phyloP scores from a whole-genome alignment of 139 green algal species.

The Raphidocelis subcapitata region DNA sequence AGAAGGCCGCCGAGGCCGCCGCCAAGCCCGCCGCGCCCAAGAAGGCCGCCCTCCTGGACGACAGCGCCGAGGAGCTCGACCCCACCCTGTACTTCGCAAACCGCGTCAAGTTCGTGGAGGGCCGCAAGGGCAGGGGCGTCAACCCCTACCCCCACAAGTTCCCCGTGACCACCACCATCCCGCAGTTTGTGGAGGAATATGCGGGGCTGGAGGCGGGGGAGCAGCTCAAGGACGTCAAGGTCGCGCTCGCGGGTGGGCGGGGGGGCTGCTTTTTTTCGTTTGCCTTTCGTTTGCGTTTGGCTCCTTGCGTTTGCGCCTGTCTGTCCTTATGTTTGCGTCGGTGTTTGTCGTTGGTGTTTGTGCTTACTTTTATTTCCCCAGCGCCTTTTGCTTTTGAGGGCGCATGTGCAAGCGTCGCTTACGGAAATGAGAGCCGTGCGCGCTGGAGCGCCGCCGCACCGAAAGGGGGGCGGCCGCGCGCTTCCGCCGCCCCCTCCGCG shows the following conservation, averaged over 20 bases:
- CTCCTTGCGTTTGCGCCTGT: neutral
- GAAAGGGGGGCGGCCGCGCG: too few species aligned
- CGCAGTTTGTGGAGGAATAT: slow-evolving; percentile 85
- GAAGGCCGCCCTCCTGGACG: slow-evolving; percentile 66
- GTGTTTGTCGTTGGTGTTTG: too few species aligned
- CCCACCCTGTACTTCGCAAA: slow-evolving; percentile 93
- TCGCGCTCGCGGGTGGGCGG: slow-evolving; percentile 60
- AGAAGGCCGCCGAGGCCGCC: slow-evolving; percentile 64
- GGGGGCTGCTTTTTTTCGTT: too few species aligned
- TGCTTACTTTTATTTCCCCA: too few species aligned
- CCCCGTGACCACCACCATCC: slow-evolving; percentile 70
- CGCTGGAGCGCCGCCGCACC: too few species aligned
- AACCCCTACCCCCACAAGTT: slow-evolving; percentile 99
- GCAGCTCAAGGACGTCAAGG: slow-evolving; percentile 55
- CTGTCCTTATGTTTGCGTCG: too few species aligned
- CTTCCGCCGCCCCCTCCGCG: too few species aligned
- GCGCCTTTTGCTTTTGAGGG: too few species aligned
- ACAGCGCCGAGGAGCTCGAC: slow-evolving; percentile 72
- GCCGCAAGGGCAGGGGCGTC: slow-evolving; percentile 73
- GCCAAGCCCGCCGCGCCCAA: slow-evolving; percentile 33
- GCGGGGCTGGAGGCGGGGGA: slow-evolving; percentile 55
- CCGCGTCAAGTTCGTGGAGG: slow-evolving; percentile 66
- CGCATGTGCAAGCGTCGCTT: too few species aligned
- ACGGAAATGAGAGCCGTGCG: neutral
- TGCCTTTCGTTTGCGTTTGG: neutral